Base-by-base conservation (phyloP, 1,284 basidiomycete genomes). In the Gymnopus androsaceus region DNA sequence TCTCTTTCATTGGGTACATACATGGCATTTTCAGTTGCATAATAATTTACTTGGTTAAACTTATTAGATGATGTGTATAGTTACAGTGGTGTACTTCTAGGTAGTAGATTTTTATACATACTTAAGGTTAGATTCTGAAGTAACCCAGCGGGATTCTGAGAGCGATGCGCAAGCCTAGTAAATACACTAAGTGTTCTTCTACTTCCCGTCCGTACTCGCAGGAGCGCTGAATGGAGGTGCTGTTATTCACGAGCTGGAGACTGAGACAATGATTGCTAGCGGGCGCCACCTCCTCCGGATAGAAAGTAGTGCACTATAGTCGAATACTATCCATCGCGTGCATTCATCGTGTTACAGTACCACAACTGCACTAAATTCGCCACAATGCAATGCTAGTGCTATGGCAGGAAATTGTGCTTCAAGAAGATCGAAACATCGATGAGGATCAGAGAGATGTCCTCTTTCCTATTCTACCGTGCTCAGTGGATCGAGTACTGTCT, bases 41-140 rank as follows among this genome's bases (percentile, higher is more conserved):
- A 27, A 30, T 53, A 53, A 53, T 37, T 53, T 53, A 53, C 51
- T 45, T 46, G 41, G 51, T 17, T 44, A 45, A 53, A 15, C 21
- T 53, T 53, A 53, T 53, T 53, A 53, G 51, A 45, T 42, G 51
- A 25, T 45, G 15, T 34, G 19, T 51, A 27, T 33, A 27, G n/a
- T n/a, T 37, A 37, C 37, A 34, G 9, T 27, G 41, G 21, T 52
- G 51, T 52, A 52, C 40, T 51, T 51, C 37, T 51, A 51, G n/a
- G 49, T 38, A 38, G 23, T 30, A 12, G n/a, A 27, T n/a, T n/a
- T n/a, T n/a, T 15, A 38, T 28, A 23, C 21, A 31, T 37, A 44
- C 40, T 30, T 45, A 28, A 28, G 27, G 27, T 31, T 46, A 28
- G 28, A 33, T 17, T 46, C 36, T 36, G 7, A 17, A 19, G 33